Percentiles rank a stretch among this genome's conserved stretches.
phyloP scores from a whole-genome alignment of 2,329 filamentous ascomycete species.

The Plectosphaerella sp. region DNA sequence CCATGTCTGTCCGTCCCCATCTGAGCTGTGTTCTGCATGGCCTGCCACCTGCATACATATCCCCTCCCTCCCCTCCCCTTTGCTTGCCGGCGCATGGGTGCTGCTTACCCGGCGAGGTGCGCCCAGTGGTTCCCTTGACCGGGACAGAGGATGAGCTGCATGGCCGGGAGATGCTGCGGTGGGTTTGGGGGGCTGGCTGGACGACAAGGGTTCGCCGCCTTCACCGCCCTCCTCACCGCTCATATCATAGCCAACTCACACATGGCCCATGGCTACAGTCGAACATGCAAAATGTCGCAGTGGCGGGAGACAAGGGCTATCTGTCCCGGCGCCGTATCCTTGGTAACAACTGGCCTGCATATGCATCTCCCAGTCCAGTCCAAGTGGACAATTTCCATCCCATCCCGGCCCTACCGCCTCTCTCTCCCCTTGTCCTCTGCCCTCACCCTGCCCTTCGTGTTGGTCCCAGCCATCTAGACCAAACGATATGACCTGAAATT shows the following conservation, averaged over 20 bases:
- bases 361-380: neutral
- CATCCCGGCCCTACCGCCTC: neutral
- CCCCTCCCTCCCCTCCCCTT: too few species aligned
- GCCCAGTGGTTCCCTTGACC: too few species aligned
- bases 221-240: slow-evolving; percentile 3
- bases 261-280: too few species aligned
- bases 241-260: neutral
- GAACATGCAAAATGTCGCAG: too few species aligned
- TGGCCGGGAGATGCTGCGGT: too few species aligned
- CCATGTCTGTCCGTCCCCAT: neutral
- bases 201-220: neutral
- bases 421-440: neutral
- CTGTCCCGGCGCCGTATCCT: neutral
- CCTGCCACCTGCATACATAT: too few species aligned
- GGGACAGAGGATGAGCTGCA: too few species aligned
- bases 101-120: too few species aligned
- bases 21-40: neutral
- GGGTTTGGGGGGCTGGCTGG: too few species aligned
- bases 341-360: neutral
- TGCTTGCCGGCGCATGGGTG: neutral
- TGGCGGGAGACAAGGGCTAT: neutral
- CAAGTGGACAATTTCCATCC: neutral
- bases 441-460: too few species aligned
- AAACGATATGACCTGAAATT: too few species aligned
- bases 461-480: too few species aligned